Evolutionary conservation across 805 yeast species (phyloP).

Genomic region (Scheffersomyces ergatensis): DNA sequence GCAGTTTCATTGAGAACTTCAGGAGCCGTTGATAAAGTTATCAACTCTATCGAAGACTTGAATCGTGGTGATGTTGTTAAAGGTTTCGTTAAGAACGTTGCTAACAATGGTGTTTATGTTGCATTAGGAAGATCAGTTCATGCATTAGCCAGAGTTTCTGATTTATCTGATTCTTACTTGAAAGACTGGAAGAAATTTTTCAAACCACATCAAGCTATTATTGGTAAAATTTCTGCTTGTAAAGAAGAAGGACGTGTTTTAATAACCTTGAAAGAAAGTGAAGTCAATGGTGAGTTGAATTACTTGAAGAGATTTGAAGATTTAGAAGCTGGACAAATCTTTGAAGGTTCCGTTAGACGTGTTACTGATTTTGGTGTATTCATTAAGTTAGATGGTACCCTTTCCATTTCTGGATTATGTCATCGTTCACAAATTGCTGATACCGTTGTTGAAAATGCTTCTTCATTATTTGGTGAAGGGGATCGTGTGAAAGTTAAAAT

Average conservation of each 20-base stretch:
- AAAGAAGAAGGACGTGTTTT: slow-evolving; percentile 63
- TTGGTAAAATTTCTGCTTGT: slow-evolving; percentile 68
- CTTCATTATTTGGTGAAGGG: slow-evolving; percentile 77
- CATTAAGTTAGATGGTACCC: slow-evolving; percentile 72
- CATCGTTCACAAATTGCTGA: slow-evolving; percentile 85
- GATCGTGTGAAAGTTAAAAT: slow-evolving; percentile 87
- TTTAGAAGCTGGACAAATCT: slow-evolving; percentile 64
- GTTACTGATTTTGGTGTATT: slow-evolving; percentile 91
- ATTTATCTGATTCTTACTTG: slow-evolving; percentile 75
- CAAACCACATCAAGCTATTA: slow-evolving; percentile 67
- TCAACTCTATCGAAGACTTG: slow-evolving; percentile 51
- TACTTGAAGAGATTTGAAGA: slow-evolving; percentile 63
- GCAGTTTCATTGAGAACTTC: slow-evolving; percentile 61
- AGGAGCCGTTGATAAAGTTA: slow-evolving; percentile 47
- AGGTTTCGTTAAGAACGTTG: slow-evolving; percentile 77
- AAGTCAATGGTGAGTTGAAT: slow-evolving; percentile 67
- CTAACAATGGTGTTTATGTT: slow-evolving; percentile 76
- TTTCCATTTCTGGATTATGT: slow-evolving; percentile 79
- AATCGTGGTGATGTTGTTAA: slow-evolving; percentile 69
- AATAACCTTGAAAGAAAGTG: slow-evolving; percentile 78
- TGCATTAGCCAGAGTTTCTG: slow-evolving; percentile 79
- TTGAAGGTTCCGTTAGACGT: slow-evolving; percentile 74
- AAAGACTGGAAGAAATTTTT: slow-evolving; percentile 86
- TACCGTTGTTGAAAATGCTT: slow-evolving; percentile 54
- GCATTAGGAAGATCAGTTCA: slow-evolving; percentile 66